These are phyloP conservation scores for Hanseniaspora meyeri DNA, from an alignment of 805 yeast genomes.

Conservation along the genomic window DNA sequence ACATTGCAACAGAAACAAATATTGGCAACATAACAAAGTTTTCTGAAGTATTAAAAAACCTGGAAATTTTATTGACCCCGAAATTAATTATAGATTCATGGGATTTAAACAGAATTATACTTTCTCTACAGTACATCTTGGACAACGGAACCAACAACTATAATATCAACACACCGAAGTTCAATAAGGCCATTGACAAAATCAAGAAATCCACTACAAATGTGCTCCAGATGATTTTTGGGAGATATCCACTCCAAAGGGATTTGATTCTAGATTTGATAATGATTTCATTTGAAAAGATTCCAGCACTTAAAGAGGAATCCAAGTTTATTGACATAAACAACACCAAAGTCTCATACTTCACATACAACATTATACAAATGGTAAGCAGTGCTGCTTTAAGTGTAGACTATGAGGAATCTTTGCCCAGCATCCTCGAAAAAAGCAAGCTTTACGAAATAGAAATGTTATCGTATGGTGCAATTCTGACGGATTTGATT, in stretches of 20 bases:
- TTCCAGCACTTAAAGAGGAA: constrained; percentile 35
- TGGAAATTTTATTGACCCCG: not conserved
- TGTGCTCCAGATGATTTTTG: constrained; percentile 31
- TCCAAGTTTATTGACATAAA: constrained; percentile 20
- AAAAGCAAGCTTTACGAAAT: constrained; percentile 11
- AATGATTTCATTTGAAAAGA: constrained; percentile 36
- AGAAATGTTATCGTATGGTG: constrained; percentile 14
- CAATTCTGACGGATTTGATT: constrained; percentile 22
- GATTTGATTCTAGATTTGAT: constrained; percentile 51
- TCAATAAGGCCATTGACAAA: constrained; percentile 18
- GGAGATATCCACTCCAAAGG: constrained; percentile 39
- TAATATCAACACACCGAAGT: not conserved
- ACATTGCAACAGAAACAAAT: constrained; percentile 23
- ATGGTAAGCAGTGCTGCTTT: constrained; percentile 15
- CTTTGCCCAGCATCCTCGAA: not conserved
- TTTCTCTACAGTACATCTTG: constrained; percentile 28
- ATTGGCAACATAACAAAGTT: constrained; percentile 30
- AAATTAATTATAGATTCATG: constrained; percentile 33
- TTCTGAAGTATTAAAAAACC: not conserved
- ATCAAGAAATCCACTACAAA: constrained; percentile 19
- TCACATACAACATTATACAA: constrained; percentile 21
- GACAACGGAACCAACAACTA: constrained; percentile 16
- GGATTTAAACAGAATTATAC: constrained; percentile 47
- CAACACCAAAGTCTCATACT: constrained; percentile 20
- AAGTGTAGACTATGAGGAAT: not conserved